Base-by-base conservation (phyloP, 1,139 yeast genomes). In the Taphrina communis region DNA sequence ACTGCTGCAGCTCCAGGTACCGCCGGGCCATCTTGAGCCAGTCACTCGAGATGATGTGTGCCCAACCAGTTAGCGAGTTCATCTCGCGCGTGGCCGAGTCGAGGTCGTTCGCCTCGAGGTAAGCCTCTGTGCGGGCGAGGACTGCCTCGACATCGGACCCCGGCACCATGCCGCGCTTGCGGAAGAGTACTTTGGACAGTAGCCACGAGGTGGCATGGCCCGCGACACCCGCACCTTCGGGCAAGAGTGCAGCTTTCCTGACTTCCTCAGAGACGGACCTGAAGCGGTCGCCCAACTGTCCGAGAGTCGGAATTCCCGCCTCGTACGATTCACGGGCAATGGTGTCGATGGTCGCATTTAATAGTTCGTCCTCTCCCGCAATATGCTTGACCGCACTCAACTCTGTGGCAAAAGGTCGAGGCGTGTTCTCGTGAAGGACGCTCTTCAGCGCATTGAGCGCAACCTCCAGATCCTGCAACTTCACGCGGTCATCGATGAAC, bases 211-310 rank as follows among this genome's bases (percentile, higher is more conserved):
- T 84, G 66, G 92, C 78, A 79, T 94, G 97, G 56, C 97, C 98
- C 75, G 94, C 85, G 70, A 94, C 85, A 75, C 99, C 99, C 42
- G 99, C 97, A 77, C 93, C 90, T 74, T 96, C 96, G 66, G 98
- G 98, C 72, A 90, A 84, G 74, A 92, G 80, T 12, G 97, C 88
- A 9, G 96, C 94, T 39, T 92, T 86, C 78, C 97, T 88, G 76
- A 94, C 86, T 79, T 93, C 97, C 21, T 96, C 96, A 25, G 85
- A 88, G 71, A 94, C 83, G 73, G 87, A 86, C 89, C 94, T 80
- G 74, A 92, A 83, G 76, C 94, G 94, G n/a, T 92, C 85, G 31
- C 83, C 81, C 2, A 85, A 80, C 73, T 81, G 82, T n/a, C 81
- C 76, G 17, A 79, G 75, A 48, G 82, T 82, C 72, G 88, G 81